These are phyloP conservation scores for Suhomyces tanzawaensis DNA, from an alignment of 805 yeast species.

Conservation along the genomic window DNA sequence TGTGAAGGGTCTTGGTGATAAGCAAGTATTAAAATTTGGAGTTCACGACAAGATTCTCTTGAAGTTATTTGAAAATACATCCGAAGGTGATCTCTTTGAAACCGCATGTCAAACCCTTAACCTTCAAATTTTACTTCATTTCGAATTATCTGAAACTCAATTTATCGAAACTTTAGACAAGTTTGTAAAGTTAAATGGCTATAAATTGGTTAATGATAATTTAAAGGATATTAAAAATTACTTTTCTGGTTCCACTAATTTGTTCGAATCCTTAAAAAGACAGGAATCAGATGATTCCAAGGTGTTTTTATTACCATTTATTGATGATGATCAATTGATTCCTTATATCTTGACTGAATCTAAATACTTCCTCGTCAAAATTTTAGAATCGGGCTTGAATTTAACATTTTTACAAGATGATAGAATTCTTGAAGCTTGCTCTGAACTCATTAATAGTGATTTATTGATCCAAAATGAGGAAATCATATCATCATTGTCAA, in stretches of 20 bases:
- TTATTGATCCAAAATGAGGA: constrained; percentile 3
- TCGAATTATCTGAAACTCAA: constrained; percentile 23
- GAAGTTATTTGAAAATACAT: constrained; percentile 30
- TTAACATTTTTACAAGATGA: neutral
- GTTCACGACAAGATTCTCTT: constrained; percentile 23
- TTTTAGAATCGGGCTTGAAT: constrained; percentile 13
- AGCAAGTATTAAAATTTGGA: constrained; percentile 24
- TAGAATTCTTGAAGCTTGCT: neutral
- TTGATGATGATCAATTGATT: constrained; percentile 2
- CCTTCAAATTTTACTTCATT: constrained; percentile 43
- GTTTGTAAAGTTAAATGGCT: constrained; percentile 42
- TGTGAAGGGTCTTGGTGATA: constrained; percentile 45
- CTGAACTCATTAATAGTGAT: neutral
- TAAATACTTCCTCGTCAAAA: constrained; percentile 9
- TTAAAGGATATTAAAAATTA: constrained; percentile 12
- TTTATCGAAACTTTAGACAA: constrained; percentile 30
- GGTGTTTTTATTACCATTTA: constrained; percentile 6
- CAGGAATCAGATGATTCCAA: constrained; percentile 1
- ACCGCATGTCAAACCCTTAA: constrained; percentile 50
- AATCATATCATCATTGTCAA: constrained; percentile 20
- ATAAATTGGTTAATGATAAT: constrained; percentile 19
- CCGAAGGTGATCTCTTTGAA: constrained; percentile 56
- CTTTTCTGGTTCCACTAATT: constrained; percentile 5
- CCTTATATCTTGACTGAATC: neutral
- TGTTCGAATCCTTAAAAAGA: neutral